Percentiles rank a stretch among this genome's conserved stretches.
Evolutionary conservation across 805 yeast genomes (phyloP).

Genomic region (Candida nanaspora): DNA sequence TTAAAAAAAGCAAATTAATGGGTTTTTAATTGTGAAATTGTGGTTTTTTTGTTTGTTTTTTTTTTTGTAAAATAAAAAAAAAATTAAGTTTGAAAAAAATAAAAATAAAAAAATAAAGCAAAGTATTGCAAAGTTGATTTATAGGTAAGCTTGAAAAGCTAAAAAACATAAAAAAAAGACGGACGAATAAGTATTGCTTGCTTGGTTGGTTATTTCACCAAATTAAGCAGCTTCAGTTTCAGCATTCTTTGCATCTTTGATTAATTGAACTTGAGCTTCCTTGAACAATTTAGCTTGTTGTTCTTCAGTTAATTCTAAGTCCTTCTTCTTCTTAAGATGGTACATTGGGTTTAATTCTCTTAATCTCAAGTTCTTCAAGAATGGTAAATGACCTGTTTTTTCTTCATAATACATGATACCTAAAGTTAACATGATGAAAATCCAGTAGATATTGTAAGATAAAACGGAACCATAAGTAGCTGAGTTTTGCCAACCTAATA

Average conservation of each 20-base stretch:
- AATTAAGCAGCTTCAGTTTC: neutral
- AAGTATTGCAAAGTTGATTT: no score
- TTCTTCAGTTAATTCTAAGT: constrained; percentile 43
- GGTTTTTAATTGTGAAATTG: neutral
- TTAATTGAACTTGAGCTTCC: constrained; percentile 27
- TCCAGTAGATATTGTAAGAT: constrained; percentile 87
- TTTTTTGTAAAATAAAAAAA: no score
- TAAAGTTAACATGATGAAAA: constrained; percentile 49
- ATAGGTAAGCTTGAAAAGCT: no score
- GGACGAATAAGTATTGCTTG: no score
- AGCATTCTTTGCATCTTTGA: constrained; percentile 19
- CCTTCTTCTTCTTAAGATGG: constrained; percentile 62
- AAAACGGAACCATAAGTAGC: constrained; percentile 91
- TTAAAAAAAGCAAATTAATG: neutral
- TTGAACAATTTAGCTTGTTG: constrained; percentile 48
- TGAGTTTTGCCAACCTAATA: constrained; percentile 95
- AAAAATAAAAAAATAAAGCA: no score
- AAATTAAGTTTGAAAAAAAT: no score
- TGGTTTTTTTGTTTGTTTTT: neutral
- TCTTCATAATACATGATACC: constrained; percentile 73
- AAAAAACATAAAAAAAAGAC: no score
- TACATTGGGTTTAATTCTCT: constrained; percentile 65
- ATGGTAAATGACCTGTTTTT: constrained; percentile 74
- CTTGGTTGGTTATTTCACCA: no score
- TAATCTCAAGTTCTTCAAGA: constrained; percentile 40